These are phyloP conservation scores for Arthroderma sp. DNA, from an alignment of 2,329 filamentous ascomycete genomes.

Conservation along the genomic window DNA sequence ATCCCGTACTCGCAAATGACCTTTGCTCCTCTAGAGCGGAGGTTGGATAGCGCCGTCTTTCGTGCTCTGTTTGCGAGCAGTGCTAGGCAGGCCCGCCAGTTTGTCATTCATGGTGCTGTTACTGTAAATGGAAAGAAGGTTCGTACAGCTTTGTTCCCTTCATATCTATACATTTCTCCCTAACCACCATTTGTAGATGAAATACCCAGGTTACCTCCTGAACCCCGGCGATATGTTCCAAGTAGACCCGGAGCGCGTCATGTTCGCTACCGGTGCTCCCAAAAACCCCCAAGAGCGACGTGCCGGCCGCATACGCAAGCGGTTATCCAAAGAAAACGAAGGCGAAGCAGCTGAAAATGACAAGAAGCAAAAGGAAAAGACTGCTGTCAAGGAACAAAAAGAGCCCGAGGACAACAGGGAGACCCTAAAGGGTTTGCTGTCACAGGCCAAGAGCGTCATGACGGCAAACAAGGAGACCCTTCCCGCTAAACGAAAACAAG, in stretches of 20 bases:
- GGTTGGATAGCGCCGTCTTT: constrained; percentile 90
- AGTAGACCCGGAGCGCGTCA: constrained; percentile 75
- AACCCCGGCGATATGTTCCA: constrained; percentile 99
- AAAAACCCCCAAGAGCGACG: constrained; percentile 41
- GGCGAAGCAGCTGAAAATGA: constrained; percentile 14
- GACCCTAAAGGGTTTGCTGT: constrained; percentile 42
- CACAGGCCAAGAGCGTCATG: constrained; percentile 49
- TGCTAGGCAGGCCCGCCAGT: constrained; percentile 81
- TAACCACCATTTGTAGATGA: constrained; percentile 51
- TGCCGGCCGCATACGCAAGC: constrained; percentile 19
- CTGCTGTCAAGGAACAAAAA: constrained; percentile 16
- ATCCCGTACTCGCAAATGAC: constrained; percentile 89
- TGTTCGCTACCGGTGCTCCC: constrained; percentile 69
- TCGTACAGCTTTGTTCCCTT: neutral
- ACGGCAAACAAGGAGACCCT: constrained; percentile 39
- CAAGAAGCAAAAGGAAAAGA: constrained; percentile 14
- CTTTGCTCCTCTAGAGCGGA: constrained; percentile 78
- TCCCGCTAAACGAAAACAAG: constrained; percentile 59
- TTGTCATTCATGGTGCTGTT: constrained; percentile 83
- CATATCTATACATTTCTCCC: neutral
- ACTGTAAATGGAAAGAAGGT: constrained; percentile 96
- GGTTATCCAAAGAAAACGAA: constrained; percentile 3
- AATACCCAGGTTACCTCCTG: constrained; percentile 78
- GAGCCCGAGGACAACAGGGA: constrained; percentile 23
- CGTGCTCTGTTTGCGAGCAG: constrained; percentile 88